Evolutionary conservation across 768 basidiomycete species (phyloP), one percentile per base, ranked within the genome.

Genomic region (Podaxis carcinomalis): DNA sequence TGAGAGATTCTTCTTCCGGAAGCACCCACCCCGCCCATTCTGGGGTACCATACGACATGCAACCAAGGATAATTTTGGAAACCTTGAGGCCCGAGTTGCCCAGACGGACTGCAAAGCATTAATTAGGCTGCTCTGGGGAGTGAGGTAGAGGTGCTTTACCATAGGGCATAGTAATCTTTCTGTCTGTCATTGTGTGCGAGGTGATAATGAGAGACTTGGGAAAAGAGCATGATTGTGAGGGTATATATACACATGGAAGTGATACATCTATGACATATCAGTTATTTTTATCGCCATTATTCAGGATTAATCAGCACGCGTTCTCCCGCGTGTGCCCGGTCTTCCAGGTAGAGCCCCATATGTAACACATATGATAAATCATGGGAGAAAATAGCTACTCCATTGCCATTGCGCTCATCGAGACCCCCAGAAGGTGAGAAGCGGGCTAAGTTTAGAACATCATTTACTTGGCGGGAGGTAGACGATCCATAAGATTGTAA

Each of bases 1-100:
- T 72, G 36, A 83, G 74, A 0, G 73, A 76, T 61, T 83, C 82
- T 25, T 81, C 79, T 61, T 84, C 81, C 10, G 68, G 70, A 1
- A 83, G 65, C 19, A 78, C 72, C 80, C 80, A 79, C 44, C 67
- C 62, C 67, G 82, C 78, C 82, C 84, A 87, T 11, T 80, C 75
- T 11, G 79, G 73, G 4, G 68, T 69, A 25, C 81, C 86, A 64
- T 86, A 87, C 14, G 76, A 74, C 85, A 86, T 85, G 46, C 78
- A 80, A 1, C 87, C 88, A 0, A 89, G 75, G 42, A 89, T 87
- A 49, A 88, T 76, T 69, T 79, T 83, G 19, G 86, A 87, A 0
- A 90, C 81, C 67, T 88, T 83, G 37, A 85, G 72, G 4, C 86
- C 87, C 0, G 82, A 84, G 5, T 79, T 76, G 28, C 80, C 79